Percentiles rank a stretch among this genome's conserved stretches.
phyloP scores from a whole-genome alignment of 78 protist species.

The Cavenderia fasciculata region DNA sequence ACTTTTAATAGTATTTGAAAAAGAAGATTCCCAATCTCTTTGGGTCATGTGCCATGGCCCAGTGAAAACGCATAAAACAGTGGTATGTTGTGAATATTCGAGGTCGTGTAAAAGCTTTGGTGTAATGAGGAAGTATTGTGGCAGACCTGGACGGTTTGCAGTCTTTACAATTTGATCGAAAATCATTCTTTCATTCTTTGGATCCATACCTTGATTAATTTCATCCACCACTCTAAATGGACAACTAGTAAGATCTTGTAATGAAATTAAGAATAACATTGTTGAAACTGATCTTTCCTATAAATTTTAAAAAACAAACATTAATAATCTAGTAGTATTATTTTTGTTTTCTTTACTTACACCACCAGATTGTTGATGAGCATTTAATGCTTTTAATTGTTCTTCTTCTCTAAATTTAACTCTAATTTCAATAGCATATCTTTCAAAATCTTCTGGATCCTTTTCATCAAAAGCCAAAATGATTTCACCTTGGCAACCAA shows the following conservation, averaged over 20 bases:
- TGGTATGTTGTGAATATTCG: conserved; percentile 56
- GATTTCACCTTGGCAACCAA: conserved; percentile 85
- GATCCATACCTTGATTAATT: conserved; percentile 96
- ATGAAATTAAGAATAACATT: conserved; percentile 89
- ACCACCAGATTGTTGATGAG: conserved; percentile 90
- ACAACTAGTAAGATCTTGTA: conserved; percentile 85
- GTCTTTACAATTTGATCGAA: conserved; percentile 82
- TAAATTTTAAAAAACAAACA: conserved; percentile 6
- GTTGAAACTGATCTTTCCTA: conserved; percentile 93
- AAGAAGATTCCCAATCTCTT: conserved; percentile 46
- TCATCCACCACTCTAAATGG: conserved; percentile 97
- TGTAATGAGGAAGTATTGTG: conserved; percentile 94
- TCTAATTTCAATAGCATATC: conserved; percentile 83
- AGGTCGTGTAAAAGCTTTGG: conserved; percentile 94
- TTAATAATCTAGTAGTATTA: neutral
- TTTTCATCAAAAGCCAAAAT: conserved; percentile 29
- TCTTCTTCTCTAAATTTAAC: conserved; percentile 86
- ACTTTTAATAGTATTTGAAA: neutral
- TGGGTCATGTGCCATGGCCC: conserved; percentile 86
- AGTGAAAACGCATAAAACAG: conserved; percentile 86
- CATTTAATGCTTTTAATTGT: conserved; percentile 42
- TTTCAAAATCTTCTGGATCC: conserved; percentile 64
- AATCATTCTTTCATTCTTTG: conserved; percentile 89
- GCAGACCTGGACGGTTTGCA: conserved; percentile 62
- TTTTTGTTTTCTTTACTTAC: neutral